Base-by-base conservation (phyloP, 768 basidiomycete species). In the Boletellus sp. region DNA sequence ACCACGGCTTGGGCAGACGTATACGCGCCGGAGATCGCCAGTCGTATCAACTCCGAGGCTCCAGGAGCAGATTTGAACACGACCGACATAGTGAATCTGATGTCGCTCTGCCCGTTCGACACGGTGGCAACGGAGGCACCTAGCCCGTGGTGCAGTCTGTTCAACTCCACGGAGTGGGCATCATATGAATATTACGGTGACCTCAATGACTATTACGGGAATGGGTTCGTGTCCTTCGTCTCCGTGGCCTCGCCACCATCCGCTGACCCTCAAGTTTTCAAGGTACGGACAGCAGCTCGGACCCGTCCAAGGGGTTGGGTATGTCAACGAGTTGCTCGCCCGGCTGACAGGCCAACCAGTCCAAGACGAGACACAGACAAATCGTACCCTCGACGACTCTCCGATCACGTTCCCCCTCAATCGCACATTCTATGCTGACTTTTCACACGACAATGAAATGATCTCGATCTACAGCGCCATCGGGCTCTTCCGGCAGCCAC, bases 381-480 rank as follows among this genome's bases (percentile, higher is more conserved):
- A 93, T 66, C 67, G 66, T 10, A 92, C 90, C 1, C 75, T 94
- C 24, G 83, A 87, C 61, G 58, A 71, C 0, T 74, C 77, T 4
- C 79, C 81, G 0, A 57, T 57, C 12, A 90, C 87, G 0, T 94
- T 94, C 71, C 90, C 90, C 0, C 74, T 88, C 12, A 59, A 81
- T 51, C 78, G 79, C 51, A 71, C 72, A 6, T 60, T 90, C 39
- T 90, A 87, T 58, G 82, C 78, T 19, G 90, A 94, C 68, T 92
- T 94, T 65, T 81, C 87, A 8, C 90, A 94, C 63, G 90, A 93
- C 62, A 86, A 90, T 65, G 70, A 84, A 60, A 87, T 94, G 80
- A 73, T 87, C 42, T 81, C 88, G 20, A 83, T 91, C 47, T 85
- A 81, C 52, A 57, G 74, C 62, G 66, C 87, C 60, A 45, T 80